Base-by-base conservation (phyloP, 2,329 filamentous ascomycete genomes). In the Grosmannia penicillata region DNA sequence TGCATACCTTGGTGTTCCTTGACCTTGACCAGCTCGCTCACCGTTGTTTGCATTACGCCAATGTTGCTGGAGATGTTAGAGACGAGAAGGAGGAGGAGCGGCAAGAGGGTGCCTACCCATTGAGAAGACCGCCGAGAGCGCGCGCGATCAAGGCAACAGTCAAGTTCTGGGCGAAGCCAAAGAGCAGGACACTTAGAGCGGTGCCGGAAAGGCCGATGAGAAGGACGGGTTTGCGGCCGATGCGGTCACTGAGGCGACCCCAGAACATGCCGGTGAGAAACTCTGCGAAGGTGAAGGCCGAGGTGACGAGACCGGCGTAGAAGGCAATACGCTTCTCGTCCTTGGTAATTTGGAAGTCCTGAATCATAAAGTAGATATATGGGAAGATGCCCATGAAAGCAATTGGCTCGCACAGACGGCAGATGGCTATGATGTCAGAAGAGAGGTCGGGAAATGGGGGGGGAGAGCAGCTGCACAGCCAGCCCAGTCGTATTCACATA, bases 321-420 rank as follows among this genome's bases (percentile, higher is more conserved):
- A 95, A 75, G 13, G 87, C 83, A 49, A 95, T 93, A 54, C 82
- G 76, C 50, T 71, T 77, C 45, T 81, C 67, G 53, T 86, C 76
- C 33, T 83, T 68, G 45, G 86, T 83, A 54, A 94, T 78, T 52
- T 82, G 68, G 60, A 96, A 96, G 44, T 86, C 85, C 51, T 86
- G 70, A 49, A 96, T 81, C 91, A 98, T 96, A 65, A 82, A 89
- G 65, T 94, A 96, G 50, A 93, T 86, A 59, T 96, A 98, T 2
- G 91, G 91, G 56, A 98, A 96, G 50, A 96, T 95, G 38, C 87
- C 95, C 85, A 95, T 96, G 68, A 98, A 96, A 6, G 91, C 91
- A 58, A 98, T 96, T 37, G 91, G 91, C 57, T 98, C 91, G 67
- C 86, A 95, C 65, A 98, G 89, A 54, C 91, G 80, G 62, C 87